Conservation (phyloP, 2,329 filamentous ascomycete species). For the Colletotrichum sp. region DNA sequence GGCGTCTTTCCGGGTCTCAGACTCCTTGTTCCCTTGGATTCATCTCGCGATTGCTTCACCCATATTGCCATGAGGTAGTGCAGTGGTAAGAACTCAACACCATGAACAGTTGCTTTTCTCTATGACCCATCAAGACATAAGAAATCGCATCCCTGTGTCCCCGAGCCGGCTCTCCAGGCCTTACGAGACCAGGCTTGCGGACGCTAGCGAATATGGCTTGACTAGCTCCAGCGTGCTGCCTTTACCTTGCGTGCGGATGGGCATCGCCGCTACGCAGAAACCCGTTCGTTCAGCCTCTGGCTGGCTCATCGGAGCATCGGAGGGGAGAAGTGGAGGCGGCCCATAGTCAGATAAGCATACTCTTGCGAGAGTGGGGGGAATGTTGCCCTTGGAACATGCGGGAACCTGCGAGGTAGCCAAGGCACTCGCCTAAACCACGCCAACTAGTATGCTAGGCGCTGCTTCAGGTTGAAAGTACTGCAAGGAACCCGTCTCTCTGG, state of each 20-base stretch:
- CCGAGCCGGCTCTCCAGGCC: not conserved
- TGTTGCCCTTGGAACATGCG: not conserved
- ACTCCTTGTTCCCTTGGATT: conserved; percentile 18
- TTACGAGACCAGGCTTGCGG: not conserved
- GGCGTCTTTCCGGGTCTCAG: conserved; percentile 8
- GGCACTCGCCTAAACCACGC: not conserved
- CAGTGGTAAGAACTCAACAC: not conserved
- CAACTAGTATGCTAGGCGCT: not conserved
- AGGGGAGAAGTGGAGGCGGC: not conserved
- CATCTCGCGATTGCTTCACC: conserved; percentile 19
- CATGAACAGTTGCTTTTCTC: not conserved
- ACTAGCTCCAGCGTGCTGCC: conserved; percentile 6
- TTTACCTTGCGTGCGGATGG: not conserved
- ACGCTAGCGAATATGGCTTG: conserved; percentile 20
- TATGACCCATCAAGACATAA: conserved; percentile 2
- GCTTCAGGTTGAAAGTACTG: conserved; percentile 14
- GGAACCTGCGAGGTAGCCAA: not conserved
- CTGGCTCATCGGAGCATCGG: not conserved
- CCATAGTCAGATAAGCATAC: not conserved
- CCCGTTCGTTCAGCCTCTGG: not conserved
- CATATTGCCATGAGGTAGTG: conserved; percentile 6
- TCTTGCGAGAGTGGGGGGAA: not conserved
- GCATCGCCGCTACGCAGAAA: not conserved
- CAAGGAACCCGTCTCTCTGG: conserved; percentile 7
- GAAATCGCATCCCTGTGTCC: conserved; percentile 16